These are phyloP conservation scores for Pyrenochaeta sp. DNA, from an alignment of 2,329 filamentous ascomycete genomes.

Conservation along the genomic window DNA sequence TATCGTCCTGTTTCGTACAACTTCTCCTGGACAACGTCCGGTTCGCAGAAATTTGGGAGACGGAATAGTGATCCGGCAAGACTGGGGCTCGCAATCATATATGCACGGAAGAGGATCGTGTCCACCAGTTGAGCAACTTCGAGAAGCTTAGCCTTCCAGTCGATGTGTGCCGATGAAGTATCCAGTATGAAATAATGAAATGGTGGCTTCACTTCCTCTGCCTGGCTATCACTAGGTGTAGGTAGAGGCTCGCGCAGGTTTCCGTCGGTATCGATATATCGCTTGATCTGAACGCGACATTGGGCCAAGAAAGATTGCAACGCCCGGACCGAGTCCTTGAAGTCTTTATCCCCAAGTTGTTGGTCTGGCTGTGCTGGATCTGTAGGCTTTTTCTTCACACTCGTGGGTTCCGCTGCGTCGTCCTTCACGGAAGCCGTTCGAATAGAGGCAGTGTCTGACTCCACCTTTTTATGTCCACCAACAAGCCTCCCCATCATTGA, in stretches of 20 bases:
- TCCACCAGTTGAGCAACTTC: constrained; percentile 86
- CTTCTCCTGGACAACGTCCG: constrained; percentile 91
- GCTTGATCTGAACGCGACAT: constrained; percentile 72
- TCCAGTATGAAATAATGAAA: constrained; percentile 53
- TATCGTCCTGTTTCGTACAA: constrained; percentile 88
- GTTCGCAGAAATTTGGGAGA: constrained; percentile 96
- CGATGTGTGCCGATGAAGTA: constrained; percentile 46
- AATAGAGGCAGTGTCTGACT: constrained; percentile 64
- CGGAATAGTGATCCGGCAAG: constrained; percentile 90
- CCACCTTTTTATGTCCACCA: constrained; percentile 55
- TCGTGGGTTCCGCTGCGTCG: constrained; percentile 65
- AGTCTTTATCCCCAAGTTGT: constrained; percentile 75
- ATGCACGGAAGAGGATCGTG: constrained; percentile 90
- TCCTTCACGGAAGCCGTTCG: constrained; percentile 61
- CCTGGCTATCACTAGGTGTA: constrained; percentile 50
- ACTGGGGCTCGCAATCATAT: constrained; percentile 89
- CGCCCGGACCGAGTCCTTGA: constrained; percentile 81
- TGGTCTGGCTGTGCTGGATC: constrained; percentile 59
- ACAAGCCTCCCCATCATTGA: constrained; percentile 58
- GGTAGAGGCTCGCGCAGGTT: constrained; percentile 65
- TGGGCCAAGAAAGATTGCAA: constrained; percentile 89
- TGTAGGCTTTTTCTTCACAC: constrained; percentile 56
- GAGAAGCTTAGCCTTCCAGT: constrained; percentile 75
- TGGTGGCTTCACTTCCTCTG: constrained; percentile 47
- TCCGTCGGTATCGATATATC: constrained; percentile 66